phyloP scores from a whole-genome alignment of 345 rosid genomes.

The Citrus medica region DNA sequence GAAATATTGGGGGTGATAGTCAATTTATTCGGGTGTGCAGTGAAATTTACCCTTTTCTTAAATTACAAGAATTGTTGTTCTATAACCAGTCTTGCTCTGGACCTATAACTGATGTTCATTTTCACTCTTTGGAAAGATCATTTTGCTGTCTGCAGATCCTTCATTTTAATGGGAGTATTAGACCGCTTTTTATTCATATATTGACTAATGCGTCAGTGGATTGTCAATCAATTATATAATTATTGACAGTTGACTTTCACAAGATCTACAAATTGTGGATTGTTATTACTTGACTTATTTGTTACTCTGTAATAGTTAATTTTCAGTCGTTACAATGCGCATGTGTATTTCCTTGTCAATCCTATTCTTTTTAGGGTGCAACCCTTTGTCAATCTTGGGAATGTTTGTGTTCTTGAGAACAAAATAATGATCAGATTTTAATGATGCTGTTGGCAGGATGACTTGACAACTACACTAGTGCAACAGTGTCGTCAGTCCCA shows the following conservation, averaged over 20 bases:
- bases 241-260: background rate
- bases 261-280: background rate
- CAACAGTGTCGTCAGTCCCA: conserved; percentile 78
- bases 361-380: background rate
- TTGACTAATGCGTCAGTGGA: background rate
- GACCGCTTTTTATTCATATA: background rate
- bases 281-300: background rate
- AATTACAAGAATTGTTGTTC: background rate
- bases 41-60: too few relatives aligned
- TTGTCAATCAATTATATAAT: background rate
- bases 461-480: conserved; percentile 62
- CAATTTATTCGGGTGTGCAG: too few relatives aligned
- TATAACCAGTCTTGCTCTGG: background rate
- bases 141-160: background rate
- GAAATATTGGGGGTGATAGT: too few relatives aligned
- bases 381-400: background rate
- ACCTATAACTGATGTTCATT: background rate
- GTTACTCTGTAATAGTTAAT: background rate
- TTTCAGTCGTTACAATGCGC: background rate
- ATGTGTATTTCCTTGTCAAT: background rate
- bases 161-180: background rate
- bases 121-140: background rate
- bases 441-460: conserved; percentile 54
- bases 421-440: background rate
- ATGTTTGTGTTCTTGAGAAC: background rate